Percentiles rank a stretch among this genome's conserved stretches.
These are phyloP conservation scores for Friedmanniomyces simplex DNA, from an alignment of 495 filamentous ascomycete genomes.

Conservation along the genomic window DNA sequence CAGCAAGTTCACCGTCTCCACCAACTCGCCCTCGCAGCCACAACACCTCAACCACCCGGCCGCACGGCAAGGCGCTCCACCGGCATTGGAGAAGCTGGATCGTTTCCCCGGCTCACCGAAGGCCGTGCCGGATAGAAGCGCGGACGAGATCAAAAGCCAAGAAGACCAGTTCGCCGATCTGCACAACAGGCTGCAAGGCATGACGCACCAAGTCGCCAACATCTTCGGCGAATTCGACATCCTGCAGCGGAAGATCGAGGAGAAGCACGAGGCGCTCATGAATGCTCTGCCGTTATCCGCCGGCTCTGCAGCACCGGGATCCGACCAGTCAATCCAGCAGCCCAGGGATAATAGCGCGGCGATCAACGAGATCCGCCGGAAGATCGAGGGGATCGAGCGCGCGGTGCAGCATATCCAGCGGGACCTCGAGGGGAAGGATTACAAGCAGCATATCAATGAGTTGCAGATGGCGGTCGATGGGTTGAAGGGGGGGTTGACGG, in stretches of 20 bases:
- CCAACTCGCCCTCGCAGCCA: constrained; percentile 5
- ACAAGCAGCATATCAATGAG: constrained; percentile 55
- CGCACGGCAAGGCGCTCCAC: constrained; percentile 31
- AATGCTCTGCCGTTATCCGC: constrained; percentile 7
- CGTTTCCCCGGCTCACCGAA: constrained; percentile 20
- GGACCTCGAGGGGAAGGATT: constrained; percentile 63
- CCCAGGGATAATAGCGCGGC: neutral
- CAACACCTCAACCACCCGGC: constrained; percentile 8
- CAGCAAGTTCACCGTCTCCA: constrained; percentile 65
- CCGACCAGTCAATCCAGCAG: too few relatives aligned
- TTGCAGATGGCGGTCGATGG: constrained; percentile 63
- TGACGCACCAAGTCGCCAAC: constrained; percentile 60
- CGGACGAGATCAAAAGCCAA: constrained; percentile 32
- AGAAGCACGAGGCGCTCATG: constrained; percentile 49
- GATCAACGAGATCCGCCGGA: constrained; percentile 44
- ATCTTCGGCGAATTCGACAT: constrained; percentile 54
- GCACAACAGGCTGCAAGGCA: constrained; percentile 63
- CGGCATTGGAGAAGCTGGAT: constrained; percentile 28
- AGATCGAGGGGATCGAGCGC: constrained; percentile 49
- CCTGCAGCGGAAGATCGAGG: constrained; percentile 38
- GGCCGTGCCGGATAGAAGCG: constrained; percentile 10
- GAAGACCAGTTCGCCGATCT: constrained; percentile 67
- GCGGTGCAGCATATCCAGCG: constrained; percentile 45
- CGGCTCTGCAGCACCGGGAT: neutral
- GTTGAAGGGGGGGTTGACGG: constrained; percentile 56